A percentile compares a stretch with the other conserved stretches of the same genome.
Conservation (phyloP, 2,329 filamentous ascomycete species). For the Fusarium bulbicola region DNA sequence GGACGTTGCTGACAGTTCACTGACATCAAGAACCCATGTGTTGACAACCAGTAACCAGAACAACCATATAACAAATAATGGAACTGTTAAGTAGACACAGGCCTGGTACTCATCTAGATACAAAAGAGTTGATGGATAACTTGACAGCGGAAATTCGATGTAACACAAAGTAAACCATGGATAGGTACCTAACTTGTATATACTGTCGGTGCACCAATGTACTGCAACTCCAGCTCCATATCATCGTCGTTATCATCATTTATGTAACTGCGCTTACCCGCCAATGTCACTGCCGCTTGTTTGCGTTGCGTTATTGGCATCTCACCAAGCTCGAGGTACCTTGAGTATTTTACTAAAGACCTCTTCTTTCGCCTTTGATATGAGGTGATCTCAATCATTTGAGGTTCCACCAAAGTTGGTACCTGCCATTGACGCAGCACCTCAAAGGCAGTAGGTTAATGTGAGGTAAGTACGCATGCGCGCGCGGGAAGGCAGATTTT, state of each 20-base stretch:
- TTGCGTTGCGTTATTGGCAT: conserved; percentile 13
- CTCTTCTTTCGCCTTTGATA: background rate
- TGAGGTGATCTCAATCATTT: background rate
- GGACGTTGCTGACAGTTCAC: background rate
- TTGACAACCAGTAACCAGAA: background rate
- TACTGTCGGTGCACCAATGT: background rate
- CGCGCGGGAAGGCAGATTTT: conserved; percentile 1
- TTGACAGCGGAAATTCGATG: background rate
- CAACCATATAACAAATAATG: background rate
- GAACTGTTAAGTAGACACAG: background rate
- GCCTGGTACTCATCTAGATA: background rate
- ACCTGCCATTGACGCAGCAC: background rate
- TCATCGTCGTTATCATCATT: background rate
- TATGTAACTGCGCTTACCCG: background rate
- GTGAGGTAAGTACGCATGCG: background rate
- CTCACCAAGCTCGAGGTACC: background rate
- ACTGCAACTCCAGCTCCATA: background rate
- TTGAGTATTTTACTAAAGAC: background rate
- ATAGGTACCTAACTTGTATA: background rate
- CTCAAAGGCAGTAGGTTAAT: background rate
- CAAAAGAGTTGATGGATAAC: background rate
- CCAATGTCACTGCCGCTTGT: background rate
- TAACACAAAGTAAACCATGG: background rate
- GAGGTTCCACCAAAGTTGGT: conserved; percentile 1
- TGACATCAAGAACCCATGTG: background rate